Percentiles rank a stretch among this genome's conserved stretches.
phyloP scores from a whole-genome alignment of 1,139 yeast genomes.

The Kodamaea anthophila region DNA sequence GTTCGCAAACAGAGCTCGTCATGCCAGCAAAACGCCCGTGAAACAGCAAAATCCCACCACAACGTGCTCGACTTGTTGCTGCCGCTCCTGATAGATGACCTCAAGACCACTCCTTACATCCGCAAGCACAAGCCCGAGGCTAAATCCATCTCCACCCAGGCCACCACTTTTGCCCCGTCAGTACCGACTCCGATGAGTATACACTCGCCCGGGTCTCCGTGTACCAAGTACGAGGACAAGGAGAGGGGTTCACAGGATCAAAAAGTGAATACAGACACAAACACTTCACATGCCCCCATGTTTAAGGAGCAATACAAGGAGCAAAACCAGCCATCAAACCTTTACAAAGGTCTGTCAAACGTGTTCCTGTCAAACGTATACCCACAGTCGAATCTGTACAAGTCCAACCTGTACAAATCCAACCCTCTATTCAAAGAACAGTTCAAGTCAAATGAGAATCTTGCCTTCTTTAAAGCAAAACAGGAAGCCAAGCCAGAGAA shows the following conservation, averaged over 20 bases:
- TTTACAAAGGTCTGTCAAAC: no score
- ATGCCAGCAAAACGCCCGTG: conserved; percentile 10
- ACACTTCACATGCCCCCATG: neutral
- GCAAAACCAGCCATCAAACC: no score
- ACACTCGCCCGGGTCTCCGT: no score
- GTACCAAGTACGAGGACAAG: no score
- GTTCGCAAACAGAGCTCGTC: conserved; percentile 30
- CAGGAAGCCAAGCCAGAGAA: conserved; percentile 7
- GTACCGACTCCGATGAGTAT: conserved; percentile 4
- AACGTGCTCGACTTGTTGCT: conserved; percentile 33
- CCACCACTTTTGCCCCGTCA: conserved; percentile 2
- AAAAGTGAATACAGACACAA: no score
- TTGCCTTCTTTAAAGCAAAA: conserved; percentile 48
- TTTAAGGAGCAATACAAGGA: no score
- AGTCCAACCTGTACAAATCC: conserved; percentile 5
- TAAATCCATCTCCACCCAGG: conserved; percentile 3
- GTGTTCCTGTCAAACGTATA: no score
- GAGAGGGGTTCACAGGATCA: no score
- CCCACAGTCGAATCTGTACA: no score
- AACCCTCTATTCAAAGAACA: no score
- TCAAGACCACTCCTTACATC: conserved; percentile 16
- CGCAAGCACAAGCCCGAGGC: neutral
- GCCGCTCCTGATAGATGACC: conserved; percentile 36
- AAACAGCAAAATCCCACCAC: conserved; percentile 9
- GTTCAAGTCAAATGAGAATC: no score